Evolutionary conservation across 169 alveolate species (phyloP), one percentile per base, ranked within the genome.

Genomic region (Plasmodium knowlesi): DNA sequence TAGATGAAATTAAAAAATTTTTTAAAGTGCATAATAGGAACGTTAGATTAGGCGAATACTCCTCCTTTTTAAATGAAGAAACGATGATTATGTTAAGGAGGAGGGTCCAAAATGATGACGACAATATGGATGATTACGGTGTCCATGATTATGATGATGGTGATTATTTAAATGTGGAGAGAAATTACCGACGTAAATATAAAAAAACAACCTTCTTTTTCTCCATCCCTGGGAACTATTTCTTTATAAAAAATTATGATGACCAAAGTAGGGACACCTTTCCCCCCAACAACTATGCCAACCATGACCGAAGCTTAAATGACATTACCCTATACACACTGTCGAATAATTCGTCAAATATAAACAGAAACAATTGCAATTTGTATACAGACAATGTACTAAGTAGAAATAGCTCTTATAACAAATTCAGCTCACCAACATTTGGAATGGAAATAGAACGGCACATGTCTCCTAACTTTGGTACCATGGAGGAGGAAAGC

Each of bases 381-480:
- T 39, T 78, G 41, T 57, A 54, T 53, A 19, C 82, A 39, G 83
- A 86, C 80, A 74, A 41, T 43, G 41, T 76, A 37, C 30, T 46
- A 53, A 73, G 83, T 70, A 54, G 81, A 84, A 86, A 86, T 76
- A 30, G 53, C 67, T 78, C 84, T 9, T 46, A 53, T 30, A 86
- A 70, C 25, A 86, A 76, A 67, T 86, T 25, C n/a, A 86, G 43
- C 57, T 86, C 93, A 5, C 93, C 93, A 43, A 78, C 19, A 10
- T 86, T 86, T 86, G 93, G 93, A 25, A 30, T 32, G 34, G 46
- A 67, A 25, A 32, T 34, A 32, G 85, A 91, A 5, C 82, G 92
- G 19, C 84, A 81, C 3, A 19, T 28, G 28, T 91, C 95, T 50
- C 95, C 95, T n/a, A 91, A 67, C 28, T 91, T 91, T 91, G 95